Evolutionary conservation across 2,329 filamentous ascomycete genomes (phyloP), one percentile per base, ranked within the genome.

Genomic region (Alternaria arbusti): DNA sequence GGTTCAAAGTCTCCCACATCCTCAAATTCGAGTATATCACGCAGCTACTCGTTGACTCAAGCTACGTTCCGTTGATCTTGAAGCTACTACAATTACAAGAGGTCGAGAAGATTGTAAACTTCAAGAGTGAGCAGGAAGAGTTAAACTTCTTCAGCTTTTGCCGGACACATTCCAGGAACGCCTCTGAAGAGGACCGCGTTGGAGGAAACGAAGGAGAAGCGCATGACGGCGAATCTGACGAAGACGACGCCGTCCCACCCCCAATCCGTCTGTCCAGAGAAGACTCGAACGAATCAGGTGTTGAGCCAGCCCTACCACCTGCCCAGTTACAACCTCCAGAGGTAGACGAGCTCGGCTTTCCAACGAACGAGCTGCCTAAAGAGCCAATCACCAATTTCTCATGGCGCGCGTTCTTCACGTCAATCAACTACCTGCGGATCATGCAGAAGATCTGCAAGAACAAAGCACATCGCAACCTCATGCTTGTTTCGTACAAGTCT

Each of bases 371-470:
- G 3, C 84, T 91, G 8, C 92, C 93, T 1, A 81, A 86, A 2
- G 87, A 90, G 64, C 93, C 93, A 28, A 94, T 98, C 67, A 97
- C 93, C 1, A 89, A 90, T 74, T 98, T 94, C 82, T 97, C 93
- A 12, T 93, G 93, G 81, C 92, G 96, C 72, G 97, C 97, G 79
- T 97, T 98, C 84, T 97, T 97, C 84, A 92, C 93, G 1, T 88
- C 92, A 47, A 97, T 97, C 84, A 98, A 97, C 82, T 95, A 96
- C 80, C 86, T 99, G 20, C 93, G 96, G 68, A 90, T 97, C 63
- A 92, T 99, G 88, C 96, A 99, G 77, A 99, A 99, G 82, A 91
- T 98, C 63, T 97, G 94, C 82, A 96, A 97, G 73, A 88, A 92
- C 81, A 98, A 98, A 82, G 93, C 95, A 2, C 96, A 99, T 82